Percentiles rank a stretch among this genome's conserved stretches.
These are phyloP conservation scores for Globisporangium rhizosaccharum DNA, from an alignment of 352 stramenopile genomes.

Conservation along the genomic window DNA sequence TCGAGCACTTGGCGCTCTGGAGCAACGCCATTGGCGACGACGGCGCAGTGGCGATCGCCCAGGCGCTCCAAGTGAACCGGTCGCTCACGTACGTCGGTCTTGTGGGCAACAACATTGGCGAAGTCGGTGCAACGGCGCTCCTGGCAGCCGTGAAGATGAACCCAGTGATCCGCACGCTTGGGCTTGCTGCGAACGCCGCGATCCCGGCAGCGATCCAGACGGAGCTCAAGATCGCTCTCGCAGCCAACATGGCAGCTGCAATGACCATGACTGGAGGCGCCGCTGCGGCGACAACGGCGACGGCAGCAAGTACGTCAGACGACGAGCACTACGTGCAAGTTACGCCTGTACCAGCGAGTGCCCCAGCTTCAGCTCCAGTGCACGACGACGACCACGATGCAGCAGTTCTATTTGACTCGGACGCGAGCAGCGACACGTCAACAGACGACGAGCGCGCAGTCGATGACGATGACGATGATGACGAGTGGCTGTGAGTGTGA, in stretches of 20 bases:
- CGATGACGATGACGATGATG: slow-evolving; percentile 7
- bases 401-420: slow-evolving; percentile 7
- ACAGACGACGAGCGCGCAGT: slow-evolving; percentile 8
- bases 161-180: slow-evolving; percentile 32
- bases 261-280: slow-evolving; percentile 7
- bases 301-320: background rate
- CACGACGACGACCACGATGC: background rate
- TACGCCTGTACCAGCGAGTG: background rate
- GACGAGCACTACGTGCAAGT: background rate
- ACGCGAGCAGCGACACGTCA: slow-evolving; percentile 6
- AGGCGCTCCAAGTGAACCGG: slow-evolving; percentile 44
- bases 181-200: slow-evolving; percentile 32
- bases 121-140: slow-evolving; percentile 32
- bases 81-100: slow-evolving; percentile 46
- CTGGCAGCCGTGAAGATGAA: slow-evolving; percentile 43
- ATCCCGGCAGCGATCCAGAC: slow-evolving; percentile 27
- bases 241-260: slow-evolving; percentile 34
- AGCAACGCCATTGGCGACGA: slow-evolving; percentile 43
- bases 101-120: slow-evolving; percentile 41
- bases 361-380: background rate
- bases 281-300: too few relatives aligned
- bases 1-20: slow-evolving; percentile 37
- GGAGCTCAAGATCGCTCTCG: slow-evolving; percentile 33
- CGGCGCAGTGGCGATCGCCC: slow-evolving; percentile 33
- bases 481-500: background rate